Evolutionary conservation across 768 basidiomycete genomes (phyloP).

Genomic region (Pleurotus sapidus): DNA sequence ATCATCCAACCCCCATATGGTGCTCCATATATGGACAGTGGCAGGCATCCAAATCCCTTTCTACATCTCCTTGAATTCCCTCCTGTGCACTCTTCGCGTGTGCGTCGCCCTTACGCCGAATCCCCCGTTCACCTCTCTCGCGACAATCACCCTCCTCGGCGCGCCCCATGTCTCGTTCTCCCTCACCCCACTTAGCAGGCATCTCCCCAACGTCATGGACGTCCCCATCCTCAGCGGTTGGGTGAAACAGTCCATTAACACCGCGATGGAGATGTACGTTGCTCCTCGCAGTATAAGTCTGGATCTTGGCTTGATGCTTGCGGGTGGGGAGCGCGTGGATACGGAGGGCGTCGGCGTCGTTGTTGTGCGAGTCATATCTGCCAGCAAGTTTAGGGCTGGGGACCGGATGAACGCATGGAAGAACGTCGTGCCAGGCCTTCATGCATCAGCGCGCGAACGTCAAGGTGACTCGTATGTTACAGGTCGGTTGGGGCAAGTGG

Average conservation of each 20-base stretch:
- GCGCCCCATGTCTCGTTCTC: conserved; percentile 64
- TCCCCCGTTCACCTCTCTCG: conserved; percentile 52
- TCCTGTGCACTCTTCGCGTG: conserved; percentile 60
- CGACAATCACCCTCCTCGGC: conserved; percentile 64
- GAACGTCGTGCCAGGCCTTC: not conserved
- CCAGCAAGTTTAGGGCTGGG: conserved; percentile 43
- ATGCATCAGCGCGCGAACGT: conserved; percentile 15
- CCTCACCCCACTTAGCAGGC: conserved; percentile 59
- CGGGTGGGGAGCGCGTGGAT: conserved; percentile 59
- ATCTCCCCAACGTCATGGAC: conserved; percentile 77
- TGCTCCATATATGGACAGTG: conserved; percentile 65
- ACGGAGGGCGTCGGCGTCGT: conserved; percentile 66
- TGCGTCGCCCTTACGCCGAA: conserved; percentile 75
- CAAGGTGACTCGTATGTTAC: conserved; percentile 58
- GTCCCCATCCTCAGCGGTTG: conserved; percentile 68
- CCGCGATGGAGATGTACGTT: conserved; percentile 58
- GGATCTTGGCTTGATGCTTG: conserved; percentile 63
- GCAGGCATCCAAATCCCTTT: conserved; percentile 48
- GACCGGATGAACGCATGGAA: conserved; percentile 35
- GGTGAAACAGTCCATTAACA: conserved; percentile 65
- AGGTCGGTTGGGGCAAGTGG: conserved; percentile 60
- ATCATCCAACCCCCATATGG: conserved; percentile 58
- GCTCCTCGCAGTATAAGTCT: conserved; percentile 71
- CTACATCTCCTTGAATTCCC: conserved; percentile 71
- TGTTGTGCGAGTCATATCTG: conserved; percentile 61